Base-by-base conservation (phyloP, 2,329 filamentous ascomycete species). In the Xylariaceae sp. region DNA sequence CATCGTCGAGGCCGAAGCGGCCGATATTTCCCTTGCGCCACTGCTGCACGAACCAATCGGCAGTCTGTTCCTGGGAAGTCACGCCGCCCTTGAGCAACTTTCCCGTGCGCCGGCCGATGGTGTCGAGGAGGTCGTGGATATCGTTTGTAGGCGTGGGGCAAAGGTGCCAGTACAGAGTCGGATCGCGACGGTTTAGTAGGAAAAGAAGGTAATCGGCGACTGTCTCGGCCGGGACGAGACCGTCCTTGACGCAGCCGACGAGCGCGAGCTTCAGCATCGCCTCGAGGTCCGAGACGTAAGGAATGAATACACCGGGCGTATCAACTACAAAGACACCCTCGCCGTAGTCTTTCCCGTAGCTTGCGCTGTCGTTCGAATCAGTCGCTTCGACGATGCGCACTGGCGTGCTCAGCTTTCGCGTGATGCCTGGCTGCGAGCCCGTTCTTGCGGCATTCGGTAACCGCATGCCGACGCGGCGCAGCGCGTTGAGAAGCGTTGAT, bases 221-320 rank as follows among this genome's bases (percentile, higher is more conserved):
- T 29, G 88, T 88, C 55, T 88, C 81, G 12, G 86, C 80, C 1
- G 86, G 80, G 51, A 99, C 85, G 39, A 97, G 80, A 0, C 87
- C 88, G 69, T 96, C 90, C 70, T 95, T 95, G 52, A 99, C 90
- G 69, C 87, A 89, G 26, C 92, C 90, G 50, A 89, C 91, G 0
- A 97, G 80, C 1, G 91, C 87, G n/a, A 99, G 80, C 72, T 96
- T 97, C 59, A 99, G 77, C 94, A 99, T 99, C 45, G 85, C 83
- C 68, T 94, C 87, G 12, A 88, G 80, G 65, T 95, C 83, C 0
- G 86, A 81, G 31, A 97, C 87, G 69, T 95, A 96, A 0, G 94
- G 94, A 56, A 96, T 83, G 71, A 97, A 99, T 6, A 99, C 91
- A 47, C 94, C 94, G 0, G 94, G 94, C 0, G 92, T 96, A 72